phyloP scores from a whole-genome alignment of 768 basidiomycete genomes.

The Auricularia cornea region DNA sequence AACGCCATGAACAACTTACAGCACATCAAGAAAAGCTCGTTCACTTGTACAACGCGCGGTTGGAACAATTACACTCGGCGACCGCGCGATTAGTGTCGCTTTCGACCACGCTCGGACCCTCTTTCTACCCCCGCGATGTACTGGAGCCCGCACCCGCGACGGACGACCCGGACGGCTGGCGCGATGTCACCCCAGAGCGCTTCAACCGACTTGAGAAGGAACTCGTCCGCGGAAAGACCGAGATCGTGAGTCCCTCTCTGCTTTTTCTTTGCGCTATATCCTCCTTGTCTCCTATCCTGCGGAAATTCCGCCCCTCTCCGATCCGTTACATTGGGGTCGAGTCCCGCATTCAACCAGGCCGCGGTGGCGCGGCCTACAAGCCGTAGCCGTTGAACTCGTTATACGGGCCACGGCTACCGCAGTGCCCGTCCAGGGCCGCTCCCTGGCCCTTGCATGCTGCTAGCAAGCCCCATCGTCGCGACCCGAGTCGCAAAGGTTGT shows the following conservation, averaged over 20 bases:
- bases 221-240: slow-evolving; percentile 77
- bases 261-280: too few relatives aligned
- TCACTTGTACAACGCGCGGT: slow-evolving; percentile 66
- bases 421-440: too few relatives aligned
- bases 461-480: too few relatives aligned
- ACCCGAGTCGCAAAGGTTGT: too few relatives aligned
- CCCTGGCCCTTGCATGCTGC: too few relatives aligned
- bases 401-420: too few relatives aligned
- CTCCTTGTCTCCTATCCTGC: background rate
- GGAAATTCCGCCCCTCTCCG: slow-evolving; percentile 60
- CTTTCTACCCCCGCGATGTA: slow-evolving; percentile 52
- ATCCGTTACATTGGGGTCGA: too few relatives aligned
- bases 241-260: slow-evolving; percentile 61
- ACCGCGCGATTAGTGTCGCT: slow-evolving; percentile 55
- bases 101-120: slow-evolving; percentile 49
- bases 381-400: too few relatives aligned
- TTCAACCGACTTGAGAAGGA: slow-evolving; percentile 79
- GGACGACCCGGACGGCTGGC: slow-evolving; percentile 33
- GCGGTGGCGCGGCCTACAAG: too few relatives aligned
- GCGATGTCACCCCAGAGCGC: slow-evolving; percentile 73
- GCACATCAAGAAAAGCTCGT: slow-evolving; percentile 65
- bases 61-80: slow-evolving; percentile 65
- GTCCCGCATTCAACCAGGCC: too few relatives aligned
- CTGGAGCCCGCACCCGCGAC: slow-evolving; percentile 36
- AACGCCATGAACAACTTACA: slow-evolving; percentile 56